Evolutionary conservation across 1,284 basidiomycete genomes (phyloP), one percentile per base, ranked within the genome.

Genomic region (Sporisorium graminicola): DNA sequence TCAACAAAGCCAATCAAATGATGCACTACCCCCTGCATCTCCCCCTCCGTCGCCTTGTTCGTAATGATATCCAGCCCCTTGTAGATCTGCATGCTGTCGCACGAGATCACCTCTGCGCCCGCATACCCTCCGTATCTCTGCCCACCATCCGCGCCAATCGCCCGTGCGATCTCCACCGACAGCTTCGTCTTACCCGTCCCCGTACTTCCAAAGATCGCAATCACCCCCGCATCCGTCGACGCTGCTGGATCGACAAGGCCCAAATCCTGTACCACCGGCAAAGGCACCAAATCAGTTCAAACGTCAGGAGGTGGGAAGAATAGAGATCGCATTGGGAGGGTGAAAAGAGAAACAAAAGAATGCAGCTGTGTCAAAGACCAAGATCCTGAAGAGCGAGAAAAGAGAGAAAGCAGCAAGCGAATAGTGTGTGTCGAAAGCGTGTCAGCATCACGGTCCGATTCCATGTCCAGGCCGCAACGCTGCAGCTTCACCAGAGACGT

Each of bases 61-160:
- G 97, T 99, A 80, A 98, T 92, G 58, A 97, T 88, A 85, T 98
- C 93, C 81, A 99, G 89, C 0, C 96, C 95, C n/a, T 89, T 88
- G 86, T 99, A 99, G 16, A 95, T 92, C 86, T 99, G 97, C 95
- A 99, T 99, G 12, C 96, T 92, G 87, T 99, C 97, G 10, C 95
- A 93, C 79, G 97, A 98, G 83, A 99, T 92, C 76, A 98, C 89
- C 81, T 91, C 85, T 0, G 77, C 86, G 0, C 51, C 50, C 8
- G 14, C 35, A n/a, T 61, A 64, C 9, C 42, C n/a, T 3, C 63
- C 69, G n/a, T 46, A 65, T 1, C n/a, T n/a, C n/a, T 47, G 42
- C 0, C 8, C 37, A 2, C 50, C 10, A 20, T 51, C n/a, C 2
- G 42, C 26, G 5, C 56, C n/a, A 20, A 86, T 56, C 18, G 89